Percentiles rank a stretch among this genome's conserved stretches.
These are phyloP conservation scores for Metarhizium anisopliae DNA, from an alignment of 2,329 filamentous ascomycete genomes.

Conservation along the genomic window DNA sequence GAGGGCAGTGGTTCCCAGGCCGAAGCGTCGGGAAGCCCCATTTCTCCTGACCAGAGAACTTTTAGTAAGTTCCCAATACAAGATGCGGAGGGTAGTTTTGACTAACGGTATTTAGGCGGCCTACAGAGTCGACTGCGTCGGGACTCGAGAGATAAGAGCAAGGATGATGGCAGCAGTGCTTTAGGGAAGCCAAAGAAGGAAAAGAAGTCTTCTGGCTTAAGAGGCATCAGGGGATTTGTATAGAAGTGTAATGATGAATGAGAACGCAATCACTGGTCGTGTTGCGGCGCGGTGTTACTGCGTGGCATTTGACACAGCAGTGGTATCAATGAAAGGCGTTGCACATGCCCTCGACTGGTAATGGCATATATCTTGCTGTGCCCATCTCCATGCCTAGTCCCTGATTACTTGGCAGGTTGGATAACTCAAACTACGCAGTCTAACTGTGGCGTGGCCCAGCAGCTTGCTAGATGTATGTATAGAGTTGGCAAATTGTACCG, in stretches of 20 bases:
- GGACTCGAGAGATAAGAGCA: constrained; percentile 38
- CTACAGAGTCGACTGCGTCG: constrained; percentile 39
- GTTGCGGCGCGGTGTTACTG: background rate
- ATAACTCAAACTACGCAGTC: too few relatives aligned
- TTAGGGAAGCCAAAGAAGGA: constrained; percentile 23
- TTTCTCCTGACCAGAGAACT: constrained; percentile 32
- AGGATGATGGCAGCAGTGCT: constrained; percentile 28
- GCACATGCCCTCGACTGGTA: too few relatives aligned
- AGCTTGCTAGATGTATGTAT: too few relatives aligned
- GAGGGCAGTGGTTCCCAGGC: background rate
- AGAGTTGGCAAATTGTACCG: too few relatives aligned
- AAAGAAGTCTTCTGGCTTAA: constrained; percentile 27
- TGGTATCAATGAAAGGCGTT: too few relatives aligned
- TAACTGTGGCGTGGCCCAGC: too few relatives aligned
- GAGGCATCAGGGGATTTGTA: constrained; percentile 32
- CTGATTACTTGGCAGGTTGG: too few relatives aligned
- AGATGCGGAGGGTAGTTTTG: background rate
- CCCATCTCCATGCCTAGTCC: too few relatives aligned
- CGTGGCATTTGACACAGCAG: too few relatives aligned
- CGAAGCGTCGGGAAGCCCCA: constrained; percentile 12
- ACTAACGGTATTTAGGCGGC: constrained; percentile 25
- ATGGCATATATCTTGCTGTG: too few relatives aligned
- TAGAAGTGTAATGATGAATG: constrained; percentile 5
- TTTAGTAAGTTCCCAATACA: constrained; percentile 26
- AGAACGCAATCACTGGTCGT: background rate